Evolutionary conservation across 2,329 filamentous ascomycete species (phyloP), one percentile per base, ranked within the genome.

Genomic region (Didymosphaeria variabile): DNA sequence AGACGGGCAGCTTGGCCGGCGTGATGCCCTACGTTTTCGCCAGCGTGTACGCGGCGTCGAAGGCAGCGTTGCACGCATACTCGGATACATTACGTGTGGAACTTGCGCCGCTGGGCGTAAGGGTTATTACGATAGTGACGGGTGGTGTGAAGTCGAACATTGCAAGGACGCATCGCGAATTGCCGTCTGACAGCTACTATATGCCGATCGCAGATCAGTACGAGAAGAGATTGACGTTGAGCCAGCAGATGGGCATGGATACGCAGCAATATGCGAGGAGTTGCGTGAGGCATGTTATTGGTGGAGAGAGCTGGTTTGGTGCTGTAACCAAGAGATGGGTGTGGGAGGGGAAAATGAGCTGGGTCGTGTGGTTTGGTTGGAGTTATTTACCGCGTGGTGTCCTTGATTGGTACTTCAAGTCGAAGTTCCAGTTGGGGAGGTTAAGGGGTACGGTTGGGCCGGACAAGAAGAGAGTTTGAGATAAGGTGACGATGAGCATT

Each of bases 81-180:
- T 84, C 82, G 59, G 82, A 88, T 61, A 87, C 85, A 0, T 72
- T 88, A 50, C 81, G 87, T 13, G 82, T 88, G 19, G 86, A 89
- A 68, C 75, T 88, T 12, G 79, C 72, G 59, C 86, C 85, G 1
- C 81, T 84, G 17, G 81, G 79, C 8, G 81, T 84, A 8, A 73
- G 78, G 12, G 82, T 84, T 7, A 67, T 84, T 9, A 83, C 76
- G 0, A 72, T 84, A 5, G 76, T 89, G 7, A 89, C 87, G 1
- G 87, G 87, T 10, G 87, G 87, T 10, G 87, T 89, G 34, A 83
- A 85, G 70, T 85, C 82, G 45, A 85, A 85, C 34, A 87, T 89
- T 66, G 83, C 85, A 3, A 80, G 86, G n/a, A 80, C 77, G 5
- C 72, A 85, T 15, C 80, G 85, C 29, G 72, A 74, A 5, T 71